Conservation (phyloP, 176 grass and related monocot species). For the Typha latifolia region DNA sequence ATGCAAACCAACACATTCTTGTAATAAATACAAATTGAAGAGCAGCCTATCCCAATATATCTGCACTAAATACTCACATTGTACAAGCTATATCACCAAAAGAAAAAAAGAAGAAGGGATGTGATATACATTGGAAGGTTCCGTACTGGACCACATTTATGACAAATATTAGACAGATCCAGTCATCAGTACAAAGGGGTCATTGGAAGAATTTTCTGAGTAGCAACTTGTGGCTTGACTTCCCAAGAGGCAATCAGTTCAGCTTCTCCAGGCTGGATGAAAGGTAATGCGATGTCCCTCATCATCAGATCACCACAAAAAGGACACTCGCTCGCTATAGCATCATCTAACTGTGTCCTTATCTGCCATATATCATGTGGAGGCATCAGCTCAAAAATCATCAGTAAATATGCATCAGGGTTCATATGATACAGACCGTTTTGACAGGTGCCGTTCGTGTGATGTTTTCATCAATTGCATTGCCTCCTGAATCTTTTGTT, state of each 20-base stretch:
- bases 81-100: too few relatives aligned
- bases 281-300: conserved; percentile 74
- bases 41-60: too few relatives aligned
- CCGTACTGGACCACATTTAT: too few relatives aligned
- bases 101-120: too few relatives aligned
- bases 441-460: conserved; percentile 43
- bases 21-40: too few relatives aligned
- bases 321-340: conserved; percentile 79
- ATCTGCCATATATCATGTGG: conserved; percentile 34
- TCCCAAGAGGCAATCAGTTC: conserved; percentile 78
- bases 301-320: conserved; percentile 98
- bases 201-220: conserved; percentile 78
- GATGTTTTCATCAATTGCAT: conserved; percentile 38
- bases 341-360: conserved; percentile 78
- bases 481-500: conserved; percentile 36
- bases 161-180: too few relatives aligned
- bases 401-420: neutral
- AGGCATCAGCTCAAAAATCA: conserved; percentile 7
- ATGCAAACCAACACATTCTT: too few relatives aligned
- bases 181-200: conserved; percentile 19
- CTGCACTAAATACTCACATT: too few relatives aligned
- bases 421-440: conserved; percentile 44
- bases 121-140: too few relatives aligned
- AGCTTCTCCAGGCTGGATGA: conserved; percentile 55
- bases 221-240: conserved; percentile 47